phyloP scores from a whole-genome alignment of 768 basidiomycete genomes.

The Termitomyces sp. region DNA sequence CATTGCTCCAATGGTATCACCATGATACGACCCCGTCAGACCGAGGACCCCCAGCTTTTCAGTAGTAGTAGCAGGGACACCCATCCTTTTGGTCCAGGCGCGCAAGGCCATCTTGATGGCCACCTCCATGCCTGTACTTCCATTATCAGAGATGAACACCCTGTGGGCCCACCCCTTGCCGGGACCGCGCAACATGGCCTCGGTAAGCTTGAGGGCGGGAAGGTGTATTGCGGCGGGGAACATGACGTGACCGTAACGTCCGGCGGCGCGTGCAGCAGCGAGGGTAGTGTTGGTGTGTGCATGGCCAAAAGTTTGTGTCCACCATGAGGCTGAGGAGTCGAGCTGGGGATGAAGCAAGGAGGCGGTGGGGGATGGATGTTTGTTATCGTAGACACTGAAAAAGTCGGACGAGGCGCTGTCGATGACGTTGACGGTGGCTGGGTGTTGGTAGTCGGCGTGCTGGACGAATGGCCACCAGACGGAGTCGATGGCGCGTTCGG shows the following conservation, averaged over 20 bases:
- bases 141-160: conserved; percentile 93
- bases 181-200: conserved; percentile 75
- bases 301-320: conserved; percentile 94
- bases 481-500: conserved; percentile 66
- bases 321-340: conserved; percentile 97
- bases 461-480: conserved; percentile 99
- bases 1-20: conserved; percentile 97
- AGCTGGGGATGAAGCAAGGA: conserved; percentile 54
- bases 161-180: conserved; percentile 89
- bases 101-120: conserved; percentile 96
- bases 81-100: conserved; percentile 41
- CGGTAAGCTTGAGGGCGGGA: conserved; percentile 83
- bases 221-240: conserved; percentile 86
- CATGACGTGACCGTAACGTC: conserved; percentile 96
- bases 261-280: conserved; percentile 86
- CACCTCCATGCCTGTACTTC: conserved; percentile 96
- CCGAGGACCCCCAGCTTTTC: conserved; percentile 76
- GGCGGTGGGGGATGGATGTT: conserved; percentile 13
- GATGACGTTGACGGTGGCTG: conserved; percentile 81
- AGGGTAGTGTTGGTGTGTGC: conserved; percentile 71
- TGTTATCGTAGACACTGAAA: conserved; percentile 66
- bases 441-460: conserved; percentile 66
- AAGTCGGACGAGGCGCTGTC: conserved; percentile 88
- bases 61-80: conserved; percentile 15
- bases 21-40: conserved; percentile 91